Evolutionary conservation across 2,329 filamentous ascomycete genomes (phyloP), one percentile per base, ranked within the genome.

Genomic region (Aspergillus sp.): DNA sequence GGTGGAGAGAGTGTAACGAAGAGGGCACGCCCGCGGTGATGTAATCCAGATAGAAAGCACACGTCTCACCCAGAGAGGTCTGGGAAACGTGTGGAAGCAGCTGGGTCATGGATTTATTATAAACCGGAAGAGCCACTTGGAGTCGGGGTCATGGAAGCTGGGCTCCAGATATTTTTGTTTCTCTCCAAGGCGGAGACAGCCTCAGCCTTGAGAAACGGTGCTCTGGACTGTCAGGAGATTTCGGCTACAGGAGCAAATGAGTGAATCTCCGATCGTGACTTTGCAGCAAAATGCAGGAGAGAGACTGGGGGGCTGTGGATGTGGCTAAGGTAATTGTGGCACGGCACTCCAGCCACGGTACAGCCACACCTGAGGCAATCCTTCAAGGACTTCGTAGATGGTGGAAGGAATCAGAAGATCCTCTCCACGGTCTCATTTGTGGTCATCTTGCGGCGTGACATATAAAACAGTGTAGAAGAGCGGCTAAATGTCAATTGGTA

Each of bases 1-100:
- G 70, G 59, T 70, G 67, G 49, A 74, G 63, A 44, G 70, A 65
- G 50, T 72, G 68, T 37, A 75, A 51, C 34, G 70, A 70, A 20
- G 65, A 53, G 47, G 73, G 70, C 33, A 75, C 60, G 51, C 64
- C 66, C 50, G 67, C 65, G 53, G 67, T 66, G 57, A 75, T 61
- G 56, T 70, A 70, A 54, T 73, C 70, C 57, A 76, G 57, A 60
- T 77, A 76, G 39, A 71, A 67, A 59, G 73, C 68, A 61, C 72
- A 74, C 66, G 73, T 74, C 70, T 76, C 72, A 66, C 73, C 71
- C 70, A 75, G 65, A 54, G 70, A 72, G 67, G 72, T 71, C 68
- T 72, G 65, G 66, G 70, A 66, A 66, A 72, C 61, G 54, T 68
- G 66, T 58, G 70, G 73, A 53, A 73, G 69, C 66, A 72, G 68